These are phyloP conservation scores for Athelia psychrophila DNA, from an alignment of 1,284 basidiomycete species.

Conservation along the genomic window DNA sequence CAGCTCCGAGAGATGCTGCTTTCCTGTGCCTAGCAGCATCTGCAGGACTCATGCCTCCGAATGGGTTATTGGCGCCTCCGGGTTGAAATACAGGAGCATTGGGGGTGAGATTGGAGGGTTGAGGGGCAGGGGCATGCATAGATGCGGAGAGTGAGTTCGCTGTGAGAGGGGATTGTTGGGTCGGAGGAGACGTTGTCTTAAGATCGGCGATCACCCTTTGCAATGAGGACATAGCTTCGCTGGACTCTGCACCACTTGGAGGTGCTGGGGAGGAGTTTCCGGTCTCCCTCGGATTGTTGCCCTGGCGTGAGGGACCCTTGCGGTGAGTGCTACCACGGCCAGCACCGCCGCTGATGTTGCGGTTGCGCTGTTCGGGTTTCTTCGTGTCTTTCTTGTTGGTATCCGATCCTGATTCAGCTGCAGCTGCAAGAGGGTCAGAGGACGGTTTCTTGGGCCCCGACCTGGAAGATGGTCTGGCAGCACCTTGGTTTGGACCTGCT, in stretches of 20 bases:
- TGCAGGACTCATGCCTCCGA: constrained; percentile 33
- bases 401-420: constrained; percentile 64
- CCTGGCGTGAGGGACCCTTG: constrained; percentile 54
- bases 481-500: constrained; percentile 36
- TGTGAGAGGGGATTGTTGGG: constrained; percentile 37
- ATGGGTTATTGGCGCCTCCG: constrained; percentile 53
- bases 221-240: constrained; percentile 74
- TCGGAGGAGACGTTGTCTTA: constrained; percentile 66
- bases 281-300: constrained; percentile 44
- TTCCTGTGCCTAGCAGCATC: constrained; percentile 72
- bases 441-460: constrained; percentile 58
- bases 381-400: constrained; percentile 61
- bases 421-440: constrained; percentile 31
- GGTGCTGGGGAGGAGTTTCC: constrained; percentile 45
- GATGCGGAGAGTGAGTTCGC: constrained; percentile 40
- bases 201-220: constrained; percentile 83
- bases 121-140: constrained; percentile 41
- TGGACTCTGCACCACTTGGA: constrained; percentile 45
- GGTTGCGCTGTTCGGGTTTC: constrained; percentile 57
- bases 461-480: constrained; percentile 57
- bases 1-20: constrained; percentile 67
- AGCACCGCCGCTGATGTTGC: constrained; percentile 46
- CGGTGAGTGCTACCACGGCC: constrained; percentile 45
- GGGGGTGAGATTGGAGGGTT: constrained; percentile 48
- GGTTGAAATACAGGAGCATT: constrained; percentile 74